Evolutionary conservation across 1,284 basidiomycete species (phyloP), one percentile per base, ranked within the genome.

Genomic region (Ceratobasidium sp.): DNA sequence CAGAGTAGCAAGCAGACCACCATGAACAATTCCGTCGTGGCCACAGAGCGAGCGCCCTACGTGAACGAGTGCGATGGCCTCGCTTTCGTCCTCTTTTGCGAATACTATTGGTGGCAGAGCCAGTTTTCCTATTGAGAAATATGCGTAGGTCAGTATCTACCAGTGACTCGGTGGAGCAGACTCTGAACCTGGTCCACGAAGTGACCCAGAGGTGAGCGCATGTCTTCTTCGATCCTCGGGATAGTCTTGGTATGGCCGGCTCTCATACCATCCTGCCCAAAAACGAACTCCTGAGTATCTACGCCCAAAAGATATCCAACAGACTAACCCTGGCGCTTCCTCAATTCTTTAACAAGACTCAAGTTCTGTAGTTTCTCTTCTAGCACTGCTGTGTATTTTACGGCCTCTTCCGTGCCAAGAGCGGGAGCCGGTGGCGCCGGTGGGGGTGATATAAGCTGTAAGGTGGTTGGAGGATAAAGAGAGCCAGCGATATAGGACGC

Each of bases 11-110:
- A 98, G 83, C 74, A 98, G 79, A 1, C 97, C 97, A 0, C 97
- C 97, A 79, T 98, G 97, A 1, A 98, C 83, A 75, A 98, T 93
- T 0, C 96, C 96, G 80, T 97, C 94, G 77, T 97, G 94, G 1
- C 93, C 94, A 78, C 96, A 98, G 61, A 98, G 78, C 4, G 89
- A 90, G 43, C 92, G 82, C 0, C 97, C 96, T 8, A 97, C 84
- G 79, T 98, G 96, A 1, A 94, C 74, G 73, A 97, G 82, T 14
- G 88, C 84, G 72, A 89, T 78, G 6, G 86, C 86, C 81, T 94
- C 90, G 9, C 83, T 85, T 79, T 94, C 92, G 80, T 97, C 92
- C 72, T 83, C 83, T 77, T 85, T 87, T n/a, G 88, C 87, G 21
- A 94, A 85, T 4, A 93, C 86, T 1, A 97, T 77, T 1, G 94